Base-by-base conservation (phyloP, 495 filamentous ascomycete genomes). In the Achaetomiella virescens region DNA sequence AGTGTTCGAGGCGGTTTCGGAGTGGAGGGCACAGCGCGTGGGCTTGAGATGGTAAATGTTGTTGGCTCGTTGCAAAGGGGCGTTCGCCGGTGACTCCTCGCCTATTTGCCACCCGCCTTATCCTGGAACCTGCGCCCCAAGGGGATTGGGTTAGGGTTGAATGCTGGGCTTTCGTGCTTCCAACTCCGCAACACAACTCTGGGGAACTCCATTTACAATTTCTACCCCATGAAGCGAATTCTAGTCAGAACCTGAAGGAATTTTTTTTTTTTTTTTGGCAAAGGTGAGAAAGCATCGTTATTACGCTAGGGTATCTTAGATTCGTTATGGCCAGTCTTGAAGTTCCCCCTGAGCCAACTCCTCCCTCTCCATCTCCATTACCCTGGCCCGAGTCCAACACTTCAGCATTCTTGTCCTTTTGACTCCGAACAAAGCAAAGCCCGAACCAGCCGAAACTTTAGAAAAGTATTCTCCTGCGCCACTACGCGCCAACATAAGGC, bases 401-500 rank as follows among this genome's bases (percentile, higher is more conserved):
- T 21, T 7, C 31, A 4, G 29, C 17, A 37, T 37, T 37, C 18
- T 21, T 36, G 33, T 20, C 3, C 21, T 27, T 35, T 8, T 14
- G 0, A 10, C 36, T 38, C 36, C n/a, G 5, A 12, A 21, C 0
- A 12, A 11, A 9, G n/a, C 12, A 33, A 29, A 3, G 12, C 27
- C 41, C 47, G 9, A 2, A 6, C 24, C 38, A 6, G 6, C 2
- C 29, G 20, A 36, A 2, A 33, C 27, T 5, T 31, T 31, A 31
- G 27, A 31, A 31, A 31, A 31, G 15, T 12, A 38, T 38, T 11
- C 10, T 38, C 36, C 36, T 12, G 36, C 18, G 22, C 38, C 25
- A 61, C 21, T 62, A 74, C 3, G 63, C 68, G 27, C 61, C 65
- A 18, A 65, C 69, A 31, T 66, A 60, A 0, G 67, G 66, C 22